Conservation (phyloP, 2,329 filamentous ascomycete genomes). For the Fusarium sp. region DNA sequence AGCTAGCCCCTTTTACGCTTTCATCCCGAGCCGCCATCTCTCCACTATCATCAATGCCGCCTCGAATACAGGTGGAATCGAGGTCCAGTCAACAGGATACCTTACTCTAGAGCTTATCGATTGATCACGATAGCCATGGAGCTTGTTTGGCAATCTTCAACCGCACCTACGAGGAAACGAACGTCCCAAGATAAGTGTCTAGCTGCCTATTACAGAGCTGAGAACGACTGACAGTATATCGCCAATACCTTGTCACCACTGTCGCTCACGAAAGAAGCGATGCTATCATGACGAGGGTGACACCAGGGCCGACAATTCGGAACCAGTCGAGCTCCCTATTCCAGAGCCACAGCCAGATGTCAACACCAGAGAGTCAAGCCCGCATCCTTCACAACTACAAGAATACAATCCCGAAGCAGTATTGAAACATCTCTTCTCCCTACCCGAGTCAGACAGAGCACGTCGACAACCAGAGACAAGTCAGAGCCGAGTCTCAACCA, state of each 20-base stretch:
- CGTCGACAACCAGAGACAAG: background rate
- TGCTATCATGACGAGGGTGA: conserved; percentile 15
- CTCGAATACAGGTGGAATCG: background rate
- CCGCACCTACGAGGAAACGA: conserved; percentile 7
- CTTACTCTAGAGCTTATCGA: background rate
- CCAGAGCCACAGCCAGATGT: background rate
- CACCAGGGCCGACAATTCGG: background rate
- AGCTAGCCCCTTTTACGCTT: background rate
- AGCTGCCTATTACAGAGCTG: background rate
- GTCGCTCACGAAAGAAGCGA: conserved; percentile 21
- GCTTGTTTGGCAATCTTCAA: conserved; percentile 21
- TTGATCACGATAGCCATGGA: conserved; percentile 2
- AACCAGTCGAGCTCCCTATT: background rate
- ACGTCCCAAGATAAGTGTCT: conserved; percentile 23
- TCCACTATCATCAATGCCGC: background rate
- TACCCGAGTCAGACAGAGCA: background rate
- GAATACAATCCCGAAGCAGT: conserved; percentile 24
- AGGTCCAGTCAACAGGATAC: background rate
- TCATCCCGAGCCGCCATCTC: background rate
- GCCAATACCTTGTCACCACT: conserved; percentile 18
- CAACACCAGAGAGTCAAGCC: conserved; percentile 6
- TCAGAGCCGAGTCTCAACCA: background rate
- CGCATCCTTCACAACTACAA: background rate
- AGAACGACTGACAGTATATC: background rate
- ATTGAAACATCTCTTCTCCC: conserved; percentile 6